A percentile compares a stretch with the other conserved stretches of the same genome.
phyloP scores from a whole-genome alignment of 441 rosid genomes.

The Oxalis stricta region DNA sequence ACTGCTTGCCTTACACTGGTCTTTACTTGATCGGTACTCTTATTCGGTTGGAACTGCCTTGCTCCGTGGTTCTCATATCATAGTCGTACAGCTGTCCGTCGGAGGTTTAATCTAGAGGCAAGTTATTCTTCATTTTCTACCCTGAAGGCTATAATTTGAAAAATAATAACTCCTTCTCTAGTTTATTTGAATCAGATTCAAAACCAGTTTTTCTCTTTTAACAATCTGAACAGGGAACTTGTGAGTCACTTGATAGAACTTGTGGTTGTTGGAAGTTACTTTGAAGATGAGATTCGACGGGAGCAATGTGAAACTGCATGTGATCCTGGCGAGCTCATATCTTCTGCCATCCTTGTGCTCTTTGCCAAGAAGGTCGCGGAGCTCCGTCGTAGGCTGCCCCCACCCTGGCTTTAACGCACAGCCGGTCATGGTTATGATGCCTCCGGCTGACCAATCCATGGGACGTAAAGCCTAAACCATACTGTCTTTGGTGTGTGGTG shows the following conservation, averaged over 20 bases:
- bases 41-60: constrained; percentile 68
- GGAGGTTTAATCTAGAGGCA: constrained; percentile 86
- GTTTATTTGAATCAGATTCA: too few relatives aligned
- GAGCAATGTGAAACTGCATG: constrained; percentile 70
- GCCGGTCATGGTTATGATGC: constrained; percentile 57
- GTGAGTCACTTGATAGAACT: constrained; percentile 69
- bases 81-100: constrained; percentile 69
- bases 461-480: constrained; percentile 30
- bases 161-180: too few relatives aligned
- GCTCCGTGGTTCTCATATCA: constrained; percentile 87
- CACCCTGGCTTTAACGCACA: constrained; percentile 79
- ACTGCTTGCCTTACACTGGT: constrained; percentile 65
- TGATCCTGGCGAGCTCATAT: constrained; percentile 65
- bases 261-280: constrained; percentile 74
- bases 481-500: too few relatives aligned
- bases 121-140: constrained; percentile 9
- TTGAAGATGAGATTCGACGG: constrained; percentile 60
- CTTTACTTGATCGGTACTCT: constrained; percentile 56
- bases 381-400: constrained; percentile 70
- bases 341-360: constrained; percentile 73
- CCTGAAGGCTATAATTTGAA: background rate
- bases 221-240: constrained; percentile 48
- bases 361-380: constrained; percentile 97
- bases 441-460: constrained; percentile 78
- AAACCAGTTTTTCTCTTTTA: background rate